Percentiles rank a stretch among this genome's conserved stretches.
Evolutionary conservation across 257 asterid genomes (phyloP).

Genomic region (Coffea canephora): DNA sequence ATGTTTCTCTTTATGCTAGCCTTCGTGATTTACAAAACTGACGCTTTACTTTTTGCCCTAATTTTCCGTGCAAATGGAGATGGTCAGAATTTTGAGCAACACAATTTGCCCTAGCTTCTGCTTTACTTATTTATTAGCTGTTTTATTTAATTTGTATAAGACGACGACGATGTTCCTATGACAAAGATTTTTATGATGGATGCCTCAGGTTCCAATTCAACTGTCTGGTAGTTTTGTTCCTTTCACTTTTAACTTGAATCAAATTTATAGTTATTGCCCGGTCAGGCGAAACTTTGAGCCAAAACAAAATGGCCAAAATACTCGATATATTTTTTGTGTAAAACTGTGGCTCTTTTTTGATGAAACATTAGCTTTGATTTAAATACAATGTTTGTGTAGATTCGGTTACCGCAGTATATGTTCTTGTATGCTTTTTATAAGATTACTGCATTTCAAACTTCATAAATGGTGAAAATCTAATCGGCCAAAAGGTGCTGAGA

Average conservation of each 20-base stretch:
- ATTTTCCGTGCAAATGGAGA: not conserved
- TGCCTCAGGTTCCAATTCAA: not conserved
- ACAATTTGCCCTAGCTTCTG: not conserved
- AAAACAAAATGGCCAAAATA: too few relatives aligned
- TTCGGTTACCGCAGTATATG: not conserved
- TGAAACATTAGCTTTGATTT: not conserved
- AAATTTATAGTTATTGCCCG: not conserved
- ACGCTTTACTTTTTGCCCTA: not conserved
- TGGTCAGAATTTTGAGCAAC: too few relatives aligned
- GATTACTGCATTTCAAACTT: not conserved
- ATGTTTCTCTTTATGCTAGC: not conserved
- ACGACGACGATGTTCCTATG: not conserved
- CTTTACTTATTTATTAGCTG: too few relatives aligned
- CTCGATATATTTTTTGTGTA: not conserved
- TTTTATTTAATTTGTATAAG: not conserved
- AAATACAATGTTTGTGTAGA: not conserved
- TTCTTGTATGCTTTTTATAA: not conserved
- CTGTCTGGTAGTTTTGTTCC: not conserved
- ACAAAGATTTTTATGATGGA: not conserved
- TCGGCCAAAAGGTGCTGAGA: too few relatives aligned
- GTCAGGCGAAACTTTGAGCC: not conserved
- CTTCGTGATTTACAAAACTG: constrained; percentile 1
- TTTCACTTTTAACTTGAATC: not conserved
- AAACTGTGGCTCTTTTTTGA: not conserved
- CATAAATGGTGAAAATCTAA: not conserved